Conservation (phyloP, 345 rosid genomes). For the Populus tremula region DNA sequence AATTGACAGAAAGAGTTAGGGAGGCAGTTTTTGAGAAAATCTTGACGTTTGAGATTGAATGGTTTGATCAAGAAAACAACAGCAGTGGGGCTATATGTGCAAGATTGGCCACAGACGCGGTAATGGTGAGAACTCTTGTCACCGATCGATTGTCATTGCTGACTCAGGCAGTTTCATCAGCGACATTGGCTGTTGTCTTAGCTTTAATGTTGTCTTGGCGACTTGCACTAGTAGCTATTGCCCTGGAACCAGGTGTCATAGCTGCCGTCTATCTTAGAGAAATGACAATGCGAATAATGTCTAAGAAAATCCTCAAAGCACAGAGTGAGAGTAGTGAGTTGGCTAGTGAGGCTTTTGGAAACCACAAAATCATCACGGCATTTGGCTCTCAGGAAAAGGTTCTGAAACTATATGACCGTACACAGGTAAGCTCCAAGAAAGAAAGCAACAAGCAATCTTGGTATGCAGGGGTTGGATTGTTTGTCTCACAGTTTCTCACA, state of each 20-base stretch:
- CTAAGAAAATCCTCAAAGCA: conserved; percentile 29
- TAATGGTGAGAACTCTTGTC: conserved; percentile 26
- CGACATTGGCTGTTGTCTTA: conserved; percentile 21
- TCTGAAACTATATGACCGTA: conserved; percentile 18
- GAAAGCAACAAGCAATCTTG: conserved; percentile 34
- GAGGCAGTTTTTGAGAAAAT: conserved; percentile 29
- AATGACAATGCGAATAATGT: conserved; percentile 29
- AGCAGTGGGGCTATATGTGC: conserved; percentile 31
- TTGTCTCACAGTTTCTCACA: conserved; percentile 22
- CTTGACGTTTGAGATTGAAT: conserved; percentile 33
- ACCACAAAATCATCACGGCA: conserved; percentile 35
- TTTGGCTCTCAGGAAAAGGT: conserved; percentile 33
- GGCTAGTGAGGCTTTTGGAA: conserved; percentile 35
- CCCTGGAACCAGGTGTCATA: conserved; percentile 29
- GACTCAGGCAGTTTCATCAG: conserved; percentile 24
- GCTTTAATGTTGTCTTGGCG: conserved; percentile 26
- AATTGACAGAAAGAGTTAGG: conserved; percentile 26
- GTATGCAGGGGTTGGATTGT: conserved; percentile 30
- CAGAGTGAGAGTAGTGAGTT: conserved; percentile 30
- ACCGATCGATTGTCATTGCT: conserved; percentile 31
- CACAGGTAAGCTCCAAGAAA: conserved; percentile 16
- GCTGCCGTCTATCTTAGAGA: conserved; percentile 27
- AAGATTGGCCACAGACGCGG: conserved; percentile 34
- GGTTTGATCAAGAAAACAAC: conserved; percentile 42
- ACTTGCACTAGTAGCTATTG: conserved; percentile 25